A percentile compares a stretch with the other conserved stretches of the same genome.
Evolutionary conservation across 495 filamentous ascomycete species (phyloP).

Genomic region (Daldinia vernicosa): DNA sequence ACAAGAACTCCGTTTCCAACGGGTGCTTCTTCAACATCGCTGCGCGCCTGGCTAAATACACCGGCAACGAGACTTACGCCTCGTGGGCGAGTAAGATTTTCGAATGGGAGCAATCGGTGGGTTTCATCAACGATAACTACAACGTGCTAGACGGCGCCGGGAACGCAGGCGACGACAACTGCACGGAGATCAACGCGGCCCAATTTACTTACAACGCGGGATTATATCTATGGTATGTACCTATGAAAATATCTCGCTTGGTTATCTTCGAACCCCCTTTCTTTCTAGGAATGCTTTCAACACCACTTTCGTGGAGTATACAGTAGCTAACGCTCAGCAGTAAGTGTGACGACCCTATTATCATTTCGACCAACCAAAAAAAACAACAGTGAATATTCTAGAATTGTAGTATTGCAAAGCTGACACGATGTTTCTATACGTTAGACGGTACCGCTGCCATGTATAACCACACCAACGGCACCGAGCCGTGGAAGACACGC

Average conservation of each 20-base stretch:
- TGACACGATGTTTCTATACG: no score
- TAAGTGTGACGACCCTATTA: no score
- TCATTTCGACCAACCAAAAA: no score
- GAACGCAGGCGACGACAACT: slow-evolving; percentile 54
- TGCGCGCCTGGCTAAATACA: slow-evolving; percentile 74
- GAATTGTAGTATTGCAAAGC: no score
- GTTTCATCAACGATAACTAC: slow-evolving; percentile 59
- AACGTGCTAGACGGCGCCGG: slow-evolving; percentile 69
- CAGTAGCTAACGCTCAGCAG: no score
- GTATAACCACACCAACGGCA: slow-evolving; percentile 66
- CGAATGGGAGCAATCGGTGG: slow-evolving; percentile 67
- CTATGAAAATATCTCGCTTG: no score
- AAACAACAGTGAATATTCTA: no score
- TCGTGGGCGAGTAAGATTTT: slow-evolving; percentile 76
- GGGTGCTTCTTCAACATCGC: slow-evolving; percentile 77
- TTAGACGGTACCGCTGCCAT: slow-evolving; percentile 71
- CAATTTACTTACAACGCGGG: slow-evolving; percentile 80
- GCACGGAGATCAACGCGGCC: slow-evolving; percentile 56
- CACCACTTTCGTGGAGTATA: no score
- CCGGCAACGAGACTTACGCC: slow-evolving; percentile 72
- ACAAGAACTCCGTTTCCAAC: slow-evolving; percentile 78
- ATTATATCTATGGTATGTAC: slow-evolving; percentile 59
- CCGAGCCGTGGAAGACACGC: slow-evolving; percentile 63
- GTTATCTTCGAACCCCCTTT: no score
- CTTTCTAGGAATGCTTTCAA: no score